A percentile compares a stretch with the other conserved stretches of the same genome.
Conservation (phyloP, 2,329 filamentous ascomycete genomes). For the Fusarium sp. region DNA sequence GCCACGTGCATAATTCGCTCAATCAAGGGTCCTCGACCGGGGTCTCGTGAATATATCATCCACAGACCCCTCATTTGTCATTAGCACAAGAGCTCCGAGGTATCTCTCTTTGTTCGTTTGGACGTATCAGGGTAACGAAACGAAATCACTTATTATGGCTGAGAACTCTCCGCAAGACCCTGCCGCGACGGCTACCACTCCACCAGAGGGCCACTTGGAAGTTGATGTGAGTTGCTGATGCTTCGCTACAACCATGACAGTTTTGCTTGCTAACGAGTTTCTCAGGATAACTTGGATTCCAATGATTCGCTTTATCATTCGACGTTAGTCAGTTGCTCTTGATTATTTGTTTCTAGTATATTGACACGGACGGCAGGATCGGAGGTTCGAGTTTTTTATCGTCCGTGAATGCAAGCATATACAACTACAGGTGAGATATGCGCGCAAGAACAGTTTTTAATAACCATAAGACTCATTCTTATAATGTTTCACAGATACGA, state of each 20-base stretch:
- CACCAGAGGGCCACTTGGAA: neutral
- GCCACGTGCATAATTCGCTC: neutral
- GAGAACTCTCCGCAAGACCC: neutral
- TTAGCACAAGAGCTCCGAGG: neutral
- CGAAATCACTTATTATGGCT: neutral
- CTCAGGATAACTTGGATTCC: neutral
- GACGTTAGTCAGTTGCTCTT: neutral
- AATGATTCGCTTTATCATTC: neutral
- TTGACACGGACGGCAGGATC: neutral
- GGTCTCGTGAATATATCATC: neutral
- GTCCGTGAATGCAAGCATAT: slow-evolving; percentile 24
- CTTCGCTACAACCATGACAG: fast-evolving
- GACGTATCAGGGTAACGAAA: neutral
- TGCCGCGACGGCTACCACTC: neutral
- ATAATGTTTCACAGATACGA: neutral
- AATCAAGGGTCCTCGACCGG: neutral
- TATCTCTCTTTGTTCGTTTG: neutral
- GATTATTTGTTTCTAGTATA: neutral
- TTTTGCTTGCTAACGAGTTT: neutral
- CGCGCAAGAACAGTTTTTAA: fast-evolving
- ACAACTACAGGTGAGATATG: slow-evolving; percentile 9
- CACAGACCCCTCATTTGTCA: neutral
- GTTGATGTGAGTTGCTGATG: neutral
- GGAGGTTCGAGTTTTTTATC: slow-evolving; percentile 11
- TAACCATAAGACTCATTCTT: fast-evolving